Percentiles rank a stretch among this genome's conserved stretches.
These are phyloP conservation scores for Capronia coronata DNA, from an alignment of 2,329 filamentous ascomycete species.

Conservation along the genomic window DNA sequence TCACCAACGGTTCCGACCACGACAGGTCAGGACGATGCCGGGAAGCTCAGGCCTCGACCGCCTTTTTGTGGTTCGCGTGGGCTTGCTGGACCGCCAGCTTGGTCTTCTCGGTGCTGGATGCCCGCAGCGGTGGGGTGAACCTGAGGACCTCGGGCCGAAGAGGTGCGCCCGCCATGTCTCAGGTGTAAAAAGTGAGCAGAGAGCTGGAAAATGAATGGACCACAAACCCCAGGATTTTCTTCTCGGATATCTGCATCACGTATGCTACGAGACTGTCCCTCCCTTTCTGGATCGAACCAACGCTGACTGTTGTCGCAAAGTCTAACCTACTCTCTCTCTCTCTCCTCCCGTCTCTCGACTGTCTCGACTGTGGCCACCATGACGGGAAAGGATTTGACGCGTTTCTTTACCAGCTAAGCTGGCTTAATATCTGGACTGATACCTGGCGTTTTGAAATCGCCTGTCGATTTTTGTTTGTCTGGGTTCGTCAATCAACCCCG, in stretches of 20 bases:
- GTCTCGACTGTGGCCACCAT: background rate
- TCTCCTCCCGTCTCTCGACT: background rate
- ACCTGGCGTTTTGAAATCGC: constrained; percentile 6
- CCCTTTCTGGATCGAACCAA: background rate
- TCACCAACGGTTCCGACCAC: constrained; percentile 39
- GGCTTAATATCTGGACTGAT: constrained; percentile 11
- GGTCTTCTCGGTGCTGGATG: constrained; percentile 36
- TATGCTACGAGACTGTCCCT: constrained; percentile 17
- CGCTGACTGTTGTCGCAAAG: constrained; percentile 4
- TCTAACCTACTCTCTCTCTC: background rate
- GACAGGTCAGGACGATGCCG: constrained; percentile 41
- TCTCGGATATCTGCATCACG: constrained; percentile 19
- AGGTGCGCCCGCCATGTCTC: constrained; percentile 39
- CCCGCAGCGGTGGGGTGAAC: constrained; percentile 33
- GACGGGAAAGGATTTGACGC: background rate
- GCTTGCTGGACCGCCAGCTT: constrained; percentile 40
- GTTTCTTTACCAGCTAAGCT: background rate
- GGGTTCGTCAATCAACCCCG: no score
- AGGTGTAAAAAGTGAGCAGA: constrained; percentile 35
- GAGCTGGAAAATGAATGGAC: constrained; percentile 10
- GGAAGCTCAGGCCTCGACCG: constrained; percentile 46
- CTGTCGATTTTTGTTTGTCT: no score
- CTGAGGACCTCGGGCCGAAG: constrained; percentile 34
- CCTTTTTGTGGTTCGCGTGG: constrained; percentile 49
- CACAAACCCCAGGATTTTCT: constrained; percentile 6